A percentile compares a stretch with the other conserved stretches of the same genome.
These are phyloP conservation scores for Salix purpurea DNA, from an alignment of 345 rosid species.

Conservation along the genomic window DNA sequence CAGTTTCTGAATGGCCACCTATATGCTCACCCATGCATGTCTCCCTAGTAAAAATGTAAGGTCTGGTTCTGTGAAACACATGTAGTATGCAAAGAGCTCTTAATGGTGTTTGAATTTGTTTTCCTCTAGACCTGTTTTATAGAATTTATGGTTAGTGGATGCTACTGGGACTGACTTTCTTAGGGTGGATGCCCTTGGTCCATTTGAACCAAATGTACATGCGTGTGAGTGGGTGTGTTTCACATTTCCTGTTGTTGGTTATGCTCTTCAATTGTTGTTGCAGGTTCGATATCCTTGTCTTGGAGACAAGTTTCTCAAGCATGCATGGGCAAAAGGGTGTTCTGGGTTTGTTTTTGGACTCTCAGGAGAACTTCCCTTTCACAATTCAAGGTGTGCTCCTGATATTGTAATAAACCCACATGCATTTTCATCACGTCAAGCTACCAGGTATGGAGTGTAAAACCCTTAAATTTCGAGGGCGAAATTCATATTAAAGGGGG, in stretches of 20 bases:
- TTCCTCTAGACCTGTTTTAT: background rate
- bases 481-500: too few relatives aligned
- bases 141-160: background rate
- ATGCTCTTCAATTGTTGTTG: background rate
- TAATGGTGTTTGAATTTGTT: background rate
- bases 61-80: background rate
- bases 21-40: too few relatives aligned
- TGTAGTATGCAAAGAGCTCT: background rate
- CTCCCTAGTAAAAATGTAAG: background rate
- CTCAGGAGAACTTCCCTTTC: conserved; percentile 90
- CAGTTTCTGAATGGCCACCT: too few relatives aligned
- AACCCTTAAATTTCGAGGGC: too few relatives aligned
- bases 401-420: conserved; percentile 87
- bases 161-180: background rate
- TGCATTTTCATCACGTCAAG: conserved; percentile 91
- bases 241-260: background rate
- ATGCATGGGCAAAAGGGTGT: conserved; percentile 99
- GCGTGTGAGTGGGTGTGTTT: background rate
- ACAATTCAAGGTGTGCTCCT: conserved; percentile 86
- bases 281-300: conserved; percentile 85
- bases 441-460: conserved; percentile 40
- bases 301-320: conserved; percentile 95
- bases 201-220: background rate
- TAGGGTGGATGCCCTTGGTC: background rate
- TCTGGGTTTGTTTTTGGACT: conserved; percentile 74